Base-by-base conservation (phyloP, 768 basidiomycete species). In the Suillus hirtellus region DNA sequence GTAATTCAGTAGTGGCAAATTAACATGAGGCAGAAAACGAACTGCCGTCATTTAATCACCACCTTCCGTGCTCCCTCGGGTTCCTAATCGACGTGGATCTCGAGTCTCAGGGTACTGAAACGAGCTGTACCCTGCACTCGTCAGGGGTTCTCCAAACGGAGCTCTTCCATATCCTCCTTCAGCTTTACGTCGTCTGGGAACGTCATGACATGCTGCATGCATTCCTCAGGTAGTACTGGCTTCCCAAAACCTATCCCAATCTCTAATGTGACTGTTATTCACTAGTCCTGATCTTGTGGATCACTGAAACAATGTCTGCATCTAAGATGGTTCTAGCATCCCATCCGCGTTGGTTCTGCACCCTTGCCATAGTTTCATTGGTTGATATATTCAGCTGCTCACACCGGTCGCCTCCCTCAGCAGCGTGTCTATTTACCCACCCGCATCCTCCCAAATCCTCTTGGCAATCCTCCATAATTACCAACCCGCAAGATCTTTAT, bases 181-280 rank as follows among this genome's bases (percentile, higher is more conserved):
- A 10, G 52, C 50, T 1, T 10, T 3, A 21, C 63, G 60, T 60
- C 70, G 0, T 17, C 19, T 64, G 65, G 55, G 24, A 67, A 59
- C 53, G 76, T 35, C 62, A 70, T 54, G 69, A 54, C 73, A 47
- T 42, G 78, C 9, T 83, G 80, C 58, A 68, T 82, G 0, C 81
- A 84, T 63, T 84, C 84, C 0, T 84, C 84, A 3, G 82, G 82
- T 17, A 82, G 81, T 58, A 81, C 82, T 0, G 81, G 82, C 2
- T 74, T 80, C 53, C 81, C 82, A 0, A 83, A 81, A 61, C 67
- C 79, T 9, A 77, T 84, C 52, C 69, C 74, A 2, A 72, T 78
- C 38, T 77, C 73, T 0, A 71, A 77, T 49, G 63, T 68, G 14
- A 71, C 67, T 12, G 52, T 74, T 9, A 38, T 72, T 3, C 73